Base-by-base conservation (phyloP, 2,329 filamentous ascomycete genomes). In the Dothidotthia symphoricarpi region DNA sequence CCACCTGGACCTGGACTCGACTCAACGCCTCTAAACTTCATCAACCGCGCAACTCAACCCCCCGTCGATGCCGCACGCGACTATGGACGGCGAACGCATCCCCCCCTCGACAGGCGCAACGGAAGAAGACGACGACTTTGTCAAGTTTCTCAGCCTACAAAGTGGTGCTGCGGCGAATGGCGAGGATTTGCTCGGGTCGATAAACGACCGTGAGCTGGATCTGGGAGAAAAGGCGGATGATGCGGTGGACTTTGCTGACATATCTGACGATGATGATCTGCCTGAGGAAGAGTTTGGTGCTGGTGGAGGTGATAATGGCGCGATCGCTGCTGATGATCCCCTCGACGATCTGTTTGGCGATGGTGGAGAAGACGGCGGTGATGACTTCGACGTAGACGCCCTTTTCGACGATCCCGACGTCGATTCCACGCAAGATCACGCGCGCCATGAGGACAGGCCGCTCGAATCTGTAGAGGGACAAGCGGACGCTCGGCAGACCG, bases 211-310 rank as follows among this genome's bases (percentile, higher is more conserved):
- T 24, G 59, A 66, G 36, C 64, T 76, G 35, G 72, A 74, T 35
- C 53, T 64, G 35, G 77, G 75, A 14, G 85, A 88, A 64, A 98
- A 98, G 68, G 91, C 89, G 37, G 89, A 89, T 43, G 87, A 97
- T 69, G 93, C 93, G 27, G 72, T 93, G 46, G 93, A 98, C 61
- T 98, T 77, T 55, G 88, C 87, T 61, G 88, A 95, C 59, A 90
- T 97, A 46, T 85, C 85, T 50, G 91, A 97, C 63, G 89, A 94
- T 61, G 89, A 94, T 61, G 90, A 96, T 47, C 76, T 95, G 6
- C 85, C 88, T 6, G 88, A 93, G 47, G 83, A 87, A 43, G 78
- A 82, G 41, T 51, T 54, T 15, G 49, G 44, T 22, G 33, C 28
- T 28, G 55, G 49, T 26, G 53, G 50, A 9, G 47, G 44, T 29